A percentile compares a stretch with the other conserved stretches of the same genome.
Conservation (phyloP, 768 basidiomycete species). For the Cytidiella melzeri region DNA sequence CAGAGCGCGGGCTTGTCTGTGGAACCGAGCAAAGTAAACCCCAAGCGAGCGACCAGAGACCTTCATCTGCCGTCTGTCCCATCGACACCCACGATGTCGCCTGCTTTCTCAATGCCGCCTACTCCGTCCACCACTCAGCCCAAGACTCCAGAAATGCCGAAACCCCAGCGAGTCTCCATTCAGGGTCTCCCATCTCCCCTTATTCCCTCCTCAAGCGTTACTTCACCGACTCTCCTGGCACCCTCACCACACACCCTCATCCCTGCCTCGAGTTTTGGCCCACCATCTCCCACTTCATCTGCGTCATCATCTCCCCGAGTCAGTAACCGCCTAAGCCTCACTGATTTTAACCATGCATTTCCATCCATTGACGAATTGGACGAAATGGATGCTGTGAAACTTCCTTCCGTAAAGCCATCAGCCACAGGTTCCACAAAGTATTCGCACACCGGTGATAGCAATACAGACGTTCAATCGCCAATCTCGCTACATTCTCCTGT, state of each 20-base stretch:
- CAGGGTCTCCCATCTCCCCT: conserved; percentile 21
- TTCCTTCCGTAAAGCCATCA: conserved; percentile 35
- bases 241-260: conserved; percentile 52
- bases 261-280: conserved; percentile 63
- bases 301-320: conserved; percentile 56
- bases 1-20: conserved; percentile 66
- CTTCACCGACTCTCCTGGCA: conserved; percentile 24
- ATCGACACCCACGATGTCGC: conserved; percentile 31
- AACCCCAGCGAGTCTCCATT: conserved; percentile 36
- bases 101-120: conserved; percentile 27
- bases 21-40: conserved; percentile 28
- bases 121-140: conserved; percentile 20
- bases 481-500: conserved; percentile 2
- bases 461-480: conserved; percentile 13
- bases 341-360: conserved; percentile 61
- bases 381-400: conserved; percentile 40
- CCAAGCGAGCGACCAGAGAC: conserved; percentile 57
- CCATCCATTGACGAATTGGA: conserved; percentile 76
- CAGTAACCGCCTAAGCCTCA: conserved; percentile 32
- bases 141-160: conserved; percentile 26
- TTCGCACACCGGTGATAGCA: conserved; percentile 7
- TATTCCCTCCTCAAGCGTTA: conserved; percentile 16
- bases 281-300: conserved; percentile 70
- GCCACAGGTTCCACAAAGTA: conserved; percentile 11
- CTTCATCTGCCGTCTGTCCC: conserved; percentile 31